Conservation (phyloP, 2,329 filamentous ascomycete species). For the Clonostachys chloroleuca region DNA sequence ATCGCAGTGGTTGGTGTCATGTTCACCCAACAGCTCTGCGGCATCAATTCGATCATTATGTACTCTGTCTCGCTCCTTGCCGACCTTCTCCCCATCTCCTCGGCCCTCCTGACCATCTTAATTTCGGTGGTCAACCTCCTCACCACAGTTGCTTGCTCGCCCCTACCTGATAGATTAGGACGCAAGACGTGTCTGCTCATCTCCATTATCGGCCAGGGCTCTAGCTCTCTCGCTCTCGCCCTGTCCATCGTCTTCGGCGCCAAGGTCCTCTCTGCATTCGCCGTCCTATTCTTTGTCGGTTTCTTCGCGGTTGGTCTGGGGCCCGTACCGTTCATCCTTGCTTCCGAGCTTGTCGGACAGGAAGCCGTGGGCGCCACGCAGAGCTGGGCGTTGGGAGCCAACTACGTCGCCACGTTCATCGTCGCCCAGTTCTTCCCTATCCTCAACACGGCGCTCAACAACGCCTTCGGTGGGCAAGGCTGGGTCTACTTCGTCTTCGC, state of each 20-base stretch:
- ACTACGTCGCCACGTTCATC: conserved; percentile 86
- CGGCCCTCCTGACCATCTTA: conserved; percentile 78
- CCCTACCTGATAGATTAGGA: conserved; percentile 81
- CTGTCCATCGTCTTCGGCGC: conserved; percentile 71
- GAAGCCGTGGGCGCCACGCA: conserved; percentile 91
- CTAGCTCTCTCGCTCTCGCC: conserved; percentile 71
- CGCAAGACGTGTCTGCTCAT: conserved; percentile 80
- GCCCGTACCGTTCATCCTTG: conserved; percentile 90
- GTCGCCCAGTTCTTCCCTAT: conserved; percentile 96
- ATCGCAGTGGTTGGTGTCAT: conserved; percentile 86
- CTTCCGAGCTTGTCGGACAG: conserved; percentile 83
- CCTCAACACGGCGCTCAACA: conserved; percentile 69
- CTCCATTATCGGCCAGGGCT: conserved; percentile 81
- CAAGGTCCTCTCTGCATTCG: conserved; percentile 73
- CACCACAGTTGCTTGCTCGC: conserved; percentile 76
- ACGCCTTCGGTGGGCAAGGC: conserved; percentile 61
- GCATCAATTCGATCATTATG: conserved; percentile 97
- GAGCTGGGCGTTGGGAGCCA: conserved; percentile 80
- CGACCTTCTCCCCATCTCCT: conserved; percentile 74
- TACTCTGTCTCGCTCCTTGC: conserved; percentile 90
- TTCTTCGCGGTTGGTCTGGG: conserved; percentile 89
- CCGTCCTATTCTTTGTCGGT: conserved; percentile 80
- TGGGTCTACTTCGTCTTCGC: conserved; percentile 94
- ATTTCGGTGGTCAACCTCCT: conserved; percentile 85
- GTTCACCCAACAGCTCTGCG: conserved; percentile 87